Evolutionary conservation across 2,329 filamentous ascomycete species (phyloP), one percentile per base, ranked within the genome.

Genomic region (Nannizziopsis arthrosporioides): DNA sequence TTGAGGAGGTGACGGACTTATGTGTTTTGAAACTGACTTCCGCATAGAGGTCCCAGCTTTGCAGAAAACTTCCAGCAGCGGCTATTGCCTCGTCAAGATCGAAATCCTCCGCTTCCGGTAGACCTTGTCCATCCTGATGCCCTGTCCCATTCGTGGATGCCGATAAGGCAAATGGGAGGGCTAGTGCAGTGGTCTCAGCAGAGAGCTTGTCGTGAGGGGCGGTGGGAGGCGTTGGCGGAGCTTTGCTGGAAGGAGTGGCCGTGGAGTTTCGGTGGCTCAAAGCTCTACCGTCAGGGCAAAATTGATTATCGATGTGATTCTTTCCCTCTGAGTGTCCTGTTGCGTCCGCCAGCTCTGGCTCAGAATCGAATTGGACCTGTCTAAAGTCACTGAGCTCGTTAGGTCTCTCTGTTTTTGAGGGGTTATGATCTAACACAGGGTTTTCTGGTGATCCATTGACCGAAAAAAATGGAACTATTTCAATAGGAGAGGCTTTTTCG

Each of bases 21-120:
- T 15, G 38, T 7, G 41, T 44, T 27, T 44, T 32, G n/a, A 48
- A 48, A 27, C 46, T 44, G 15, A 45, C 19, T 5, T 69, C 64
- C 44, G 60, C 62, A 47, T 67, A 61, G 15, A 67, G 57, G 50
- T 70, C 66, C 54, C 68, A 70, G 49, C 64, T 69, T 44, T 68
- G 64, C n/a, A 72, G 55, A 60, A 67, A 71, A 51, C 66, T 70
- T 4, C 68, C 68, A 8, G 68, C 59, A 48, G 71, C 69, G 5
- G 63, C 64, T n/a, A 72, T 68, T 1, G 67, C 67, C 54, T 68
- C 63, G 38, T 61, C 66, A 4, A 70, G 60, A 48, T 69, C 63
- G 44, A 71, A 70, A n/a, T 59, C 61, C 8, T 68, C 64, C 9
- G 54, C 49, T 35, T 58, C 60, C 2, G 53, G 37, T 18, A 47